A percentile compares a stretch with the other conserved stretches of the same genome.
Conservation (phyloP, 139 green algal genomes). For the Micractinium sp. region DNA sequence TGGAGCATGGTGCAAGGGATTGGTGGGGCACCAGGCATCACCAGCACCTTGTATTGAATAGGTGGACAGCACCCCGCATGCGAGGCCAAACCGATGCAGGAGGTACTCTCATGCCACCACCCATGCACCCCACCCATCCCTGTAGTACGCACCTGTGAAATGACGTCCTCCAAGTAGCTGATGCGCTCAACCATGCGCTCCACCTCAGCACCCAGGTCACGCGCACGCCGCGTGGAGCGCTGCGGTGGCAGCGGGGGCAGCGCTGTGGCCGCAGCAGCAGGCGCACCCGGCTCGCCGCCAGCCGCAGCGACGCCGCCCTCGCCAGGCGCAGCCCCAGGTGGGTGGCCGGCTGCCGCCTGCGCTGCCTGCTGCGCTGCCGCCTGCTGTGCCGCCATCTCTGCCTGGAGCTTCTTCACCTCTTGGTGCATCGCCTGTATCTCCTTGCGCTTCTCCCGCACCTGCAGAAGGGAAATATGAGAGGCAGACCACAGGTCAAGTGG, state of each 20-base stretch:
- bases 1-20: no score
- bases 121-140: neutral
- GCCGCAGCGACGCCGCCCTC: neutral
- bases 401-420: constrained; percentile 45
- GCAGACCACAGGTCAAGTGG: neutral
- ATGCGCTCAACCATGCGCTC: constrained; percentile 52
- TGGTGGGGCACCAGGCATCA: no score
- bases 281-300: neutral
- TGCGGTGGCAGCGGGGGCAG: constrained; percentile 1
- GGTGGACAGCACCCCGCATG: no score
- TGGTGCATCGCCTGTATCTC: constrained; percentile 5
- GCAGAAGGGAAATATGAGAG: neutral
- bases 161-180: constrained; percentile 51
- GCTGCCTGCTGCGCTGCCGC: constrained; percentile 14
- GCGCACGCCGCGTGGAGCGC: constrained; percentile 1
- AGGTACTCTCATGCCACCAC: neutral
- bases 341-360: neutral
- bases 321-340: neutral
- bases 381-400: constrained; percentile 51
- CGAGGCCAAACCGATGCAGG: no score
- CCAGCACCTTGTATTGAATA: no score
- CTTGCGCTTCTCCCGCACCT: constrained; percentile 35
- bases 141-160: constrained; percentile 8
- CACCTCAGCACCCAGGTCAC: constrained; percentile 26
- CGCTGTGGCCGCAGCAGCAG: neutral